Percentiles rank a stretch among this genome's conserved stretches.
Conservation (phyloP, 192 early-diverging fungal species). For the Glomus cerebriforme region DNA sequence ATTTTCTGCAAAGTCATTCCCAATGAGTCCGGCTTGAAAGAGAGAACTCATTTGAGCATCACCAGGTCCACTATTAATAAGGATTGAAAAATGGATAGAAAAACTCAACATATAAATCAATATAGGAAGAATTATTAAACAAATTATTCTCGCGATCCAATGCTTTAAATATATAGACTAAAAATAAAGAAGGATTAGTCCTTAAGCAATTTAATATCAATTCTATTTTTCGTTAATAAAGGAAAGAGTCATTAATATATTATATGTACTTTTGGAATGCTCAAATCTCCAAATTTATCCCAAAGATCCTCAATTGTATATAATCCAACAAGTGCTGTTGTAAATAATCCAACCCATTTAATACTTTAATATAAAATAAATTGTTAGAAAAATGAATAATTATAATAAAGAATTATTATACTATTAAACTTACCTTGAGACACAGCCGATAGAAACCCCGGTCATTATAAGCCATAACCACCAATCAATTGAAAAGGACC, state of each 20-base stretch:
- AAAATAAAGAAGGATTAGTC: not conserved
- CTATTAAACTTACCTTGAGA: constrained; percentile 53
- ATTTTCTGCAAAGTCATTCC: constrained; percentile 76
- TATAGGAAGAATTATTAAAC: constrained; percentile 82
- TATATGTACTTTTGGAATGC: constrained; percentile 49
- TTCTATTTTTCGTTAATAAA: not conserved
- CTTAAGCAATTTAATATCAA: constrained; percentile 20
- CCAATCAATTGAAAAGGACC: constrained; percentile 86
- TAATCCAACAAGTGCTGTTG: constrained; percentile 85
- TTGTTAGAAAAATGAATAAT: not conserved
- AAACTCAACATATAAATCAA: constrained; percentile 84
- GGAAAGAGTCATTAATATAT: not conserved
- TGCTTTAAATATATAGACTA: constrained; percentile 71
- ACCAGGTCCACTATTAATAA: constrained; percentile 80
- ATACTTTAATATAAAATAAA: constrained; percentile 52
- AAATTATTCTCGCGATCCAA: constrained; percentile 78
- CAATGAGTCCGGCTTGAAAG: constrained; percentile 90
- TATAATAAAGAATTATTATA: too few species aligned
- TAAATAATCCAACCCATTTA: constrained; percentile 97
- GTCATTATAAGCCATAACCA: constrained; percentile 86
- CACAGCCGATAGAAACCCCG: constrained; percentile 85
- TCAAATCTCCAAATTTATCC: constrained; percentile 77
- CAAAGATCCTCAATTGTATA: constrained; percentile 93
- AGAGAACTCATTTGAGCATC: constrained; percentile 95
- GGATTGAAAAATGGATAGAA: constrained; percentile 83